A percentile compares a stretch with the other conserved stretches of the same genome.
Conservation (phyloP, 1,139 yeast species). For the Yamadazyma membranifaciens region DNA sequence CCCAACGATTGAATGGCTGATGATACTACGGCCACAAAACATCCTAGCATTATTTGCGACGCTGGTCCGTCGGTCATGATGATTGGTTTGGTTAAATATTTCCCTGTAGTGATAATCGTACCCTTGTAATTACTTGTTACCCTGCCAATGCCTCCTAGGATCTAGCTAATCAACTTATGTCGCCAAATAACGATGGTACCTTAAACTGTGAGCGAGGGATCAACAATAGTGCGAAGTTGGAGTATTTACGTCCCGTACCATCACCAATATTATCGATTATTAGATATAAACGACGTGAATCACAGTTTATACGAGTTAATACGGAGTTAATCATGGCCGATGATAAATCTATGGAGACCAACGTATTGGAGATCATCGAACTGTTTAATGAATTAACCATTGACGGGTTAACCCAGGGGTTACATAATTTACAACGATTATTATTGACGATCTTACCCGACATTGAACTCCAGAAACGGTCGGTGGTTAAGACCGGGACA, state of each 20-base stretch:
- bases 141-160: too few species aligned
- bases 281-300: too few species aligned
- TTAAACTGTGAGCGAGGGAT: not conserved
- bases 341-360: slow-evolving; percentile 3
- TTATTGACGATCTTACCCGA: slow-evolving; percentile 22
- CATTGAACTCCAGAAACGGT: slow-evolving; percentile 20
- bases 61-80: slow-evolving; percentile 1
- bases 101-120: too few species aligned
- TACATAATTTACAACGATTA: slow-evolving; percentile 7
- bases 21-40: slow-evolving; percentile 72
- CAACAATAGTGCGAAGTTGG: slow-evolving; percentile 1
- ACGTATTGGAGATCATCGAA: slow-evolving; percentile 4
- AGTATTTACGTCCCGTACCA: too few species aligned
- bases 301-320: too few species aligned
- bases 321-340: too few species aligned
- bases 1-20: slow-evolving; percentile 85
- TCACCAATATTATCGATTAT: too few species aligned
- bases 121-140: not conserved
- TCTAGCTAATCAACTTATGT: too few species aligned
- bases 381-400: slow-evolving; percentile 86
- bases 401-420: slow-evolving; percentile 31
- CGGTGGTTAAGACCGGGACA: slow-evolving; percentile 10
- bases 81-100: not conserved
- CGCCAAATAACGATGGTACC: not conserved
- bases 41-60: slow-evolving; percentile 48